Evolutionary conservation across 176 grass and related monocot genomes (phyloP), one percentile per base, ranked within the genome.

Genomic region (Calamus simplicifolius): DNA sequence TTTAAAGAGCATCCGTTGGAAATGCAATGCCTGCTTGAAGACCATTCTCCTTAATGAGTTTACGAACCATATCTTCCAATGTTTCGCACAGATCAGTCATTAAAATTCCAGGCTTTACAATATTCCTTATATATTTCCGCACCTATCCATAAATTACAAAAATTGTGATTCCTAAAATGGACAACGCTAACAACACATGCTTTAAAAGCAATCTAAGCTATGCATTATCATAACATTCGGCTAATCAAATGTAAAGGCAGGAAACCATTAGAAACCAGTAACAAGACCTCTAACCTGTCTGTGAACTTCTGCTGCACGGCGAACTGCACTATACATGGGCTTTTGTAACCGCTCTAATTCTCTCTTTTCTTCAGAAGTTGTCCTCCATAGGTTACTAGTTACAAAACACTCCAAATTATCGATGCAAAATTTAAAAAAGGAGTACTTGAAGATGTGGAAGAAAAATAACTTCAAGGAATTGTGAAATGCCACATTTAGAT

Each of bases 271-370:
- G 5, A 50, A 26, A 5, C 16, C 51, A 38, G 52, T 50, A 59
- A 67, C 54, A 64, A 13, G 2, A 43, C 8, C 8, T 12, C 12
- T 66, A 59, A 98, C 93, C 87, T 98, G 84, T 85, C 93, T 82
- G 76, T 98, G 93, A 82, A 98, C 93, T 92, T 98, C 87, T 63
- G 93, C 87, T 64, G 93, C 93, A 78, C 76, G 84, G 30, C 84
- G 87, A 62, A 98, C 62, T 79, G 87, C 49, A 69, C 81, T 92
- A 66, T 92, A 98, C 61, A 92, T 92, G 2, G 84, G 84, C 72
- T 88, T 98, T 26, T 98, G 72, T 17, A 92, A 67, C 29, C 87
- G 78, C 57, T 98, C 93, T 15, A 85, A 63, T 64, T 92, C 93
- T 64, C 84, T 92, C 76, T 98, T 98, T 79, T 98, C 93, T 75